A percentile compares a stretch with the other conserved stretches of the same genome.
Conservation (phyloP, 306 rosid species). For the Quercus suber region DNA sequence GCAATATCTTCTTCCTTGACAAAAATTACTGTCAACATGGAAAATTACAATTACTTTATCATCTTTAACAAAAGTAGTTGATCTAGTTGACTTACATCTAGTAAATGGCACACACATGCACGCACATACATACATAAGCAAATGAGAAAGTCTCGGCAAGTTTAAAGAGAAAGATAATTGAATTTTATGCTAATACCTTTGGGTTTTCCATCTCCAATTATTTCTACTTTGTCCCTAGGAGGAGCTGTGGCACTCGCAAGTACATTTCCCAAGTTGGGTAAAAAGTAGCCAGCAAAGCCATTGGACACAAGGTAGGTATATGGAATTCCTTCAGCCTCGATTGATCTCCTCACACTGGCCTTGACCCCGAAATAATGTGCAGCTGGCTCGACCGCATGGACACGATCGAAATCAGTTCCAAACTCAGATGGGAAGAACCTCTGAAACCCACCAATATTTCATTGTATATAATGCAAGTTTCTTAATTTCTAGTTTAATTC, state of each 20-base stretch:
- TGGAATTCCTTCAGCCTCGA: conserved; percentile 36
- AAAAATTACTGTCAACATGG: conserved; percentile 25
- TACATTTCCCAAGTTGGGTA: conserved; percentile 23
- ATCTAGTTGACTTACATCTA: not conserved
- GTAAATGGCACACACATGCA: no score
- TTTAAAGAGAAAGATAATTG: not conserved
- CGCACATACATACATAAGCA: no score
- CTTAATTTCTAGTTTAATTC: not conserved
- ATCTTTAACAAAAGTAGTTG: no score
- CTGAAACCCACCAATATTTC: conserved; percentile 5
- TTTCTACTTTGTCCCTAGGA: conserved; percentile 37
- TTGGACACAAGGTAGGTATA: conserved; percentile 10
- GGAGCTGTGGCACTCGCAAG: conserved; percentile 19
- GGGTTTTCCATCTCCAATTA: conserved; percentile 48
- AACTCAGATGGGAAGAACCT: conserved; percentile 48
- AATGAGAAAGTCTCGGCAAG: no score
- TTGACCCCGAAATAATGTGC: not conserved
- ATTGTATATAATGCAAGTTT: no score
- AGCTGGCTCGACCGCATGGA: conserved; percentile 28
- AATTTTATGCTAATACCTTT: conserved; percentile 14
- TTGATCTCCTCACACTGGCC: conserved; percentile 8
- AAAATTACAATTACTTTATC: not conserved
- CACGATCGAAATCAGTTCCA: conserved; percentile 40
- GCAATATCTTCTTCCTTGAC: conserved; percentile 41
- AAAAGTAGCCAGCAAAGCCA: conserved; percentile 31